These are phyloP conservation scores for Emericellopsis cladophorae DNA, from an alignment of 2,329 filamentous ascomycete species.

Conservation along the genomic window DNA sequence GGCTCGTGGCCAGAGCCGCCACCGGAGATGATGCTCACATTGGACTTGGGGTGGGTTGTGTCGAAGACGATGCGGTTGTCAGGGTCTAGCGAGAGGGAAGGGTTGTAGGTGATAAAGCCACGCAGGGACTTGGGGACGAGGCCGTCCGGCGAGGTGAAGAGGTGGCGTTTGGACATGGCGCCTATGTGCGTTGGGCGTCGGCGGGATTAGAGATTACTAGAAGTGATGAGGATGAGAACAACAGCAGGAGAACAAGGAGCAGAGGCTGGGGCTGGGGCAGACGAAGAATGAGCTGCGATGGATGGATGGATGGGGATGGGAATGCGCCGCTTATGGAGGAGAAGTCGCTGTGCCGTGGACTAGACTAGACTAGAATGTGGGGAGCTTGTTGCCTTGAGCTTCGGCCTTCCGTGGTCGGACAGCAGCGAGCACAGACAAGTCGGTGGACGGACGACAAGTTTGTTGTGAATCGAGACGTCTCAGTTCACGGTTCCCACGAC, in stretches of 20 bases:
- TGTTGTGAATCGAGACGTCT: too few species aligned
- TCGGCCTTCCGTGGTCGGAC: too few species aligned
- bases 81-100: slow-evolving; percentile 33
- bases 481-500: too few species aligned
- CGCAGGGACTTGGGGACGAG: slow-evolving; percentile 38
- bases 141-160: slow-evolving; percentile 38
- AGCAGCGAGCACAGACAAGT: too few species aligned
- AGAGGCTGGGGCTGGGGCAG: not conserved
- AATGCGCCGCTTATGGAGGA: not conserved
- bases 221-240: not conserved
- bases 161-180: slow-evolving; percentile 37
- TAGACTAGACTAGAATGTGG: not conserved
- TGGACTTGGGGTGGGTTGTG: slow-evolving; percentile 26
- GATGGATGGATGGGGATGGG: not conserved
- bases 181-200: slow-evolving; percentile 3
- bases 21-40: slow-evolving; percentile 39
- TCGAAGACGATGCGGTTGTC: slow-evolving; percentile 38
- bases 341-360: not conserved
- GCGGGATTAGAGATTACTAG: not conserved
- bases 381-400: too few species aligned
- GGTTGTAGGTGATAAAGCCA: slow-evolving; percentile 40
- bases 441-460: too few species aligned
- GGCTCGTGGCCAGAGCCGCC: slow-evolving; percentile 48
- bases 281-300: too few species aligned
- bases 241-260: too few species aligned